Conservation (phyloP, 2,329 filamentous ascomycete species). For the Chaetoscypha palmicola region DNA sequence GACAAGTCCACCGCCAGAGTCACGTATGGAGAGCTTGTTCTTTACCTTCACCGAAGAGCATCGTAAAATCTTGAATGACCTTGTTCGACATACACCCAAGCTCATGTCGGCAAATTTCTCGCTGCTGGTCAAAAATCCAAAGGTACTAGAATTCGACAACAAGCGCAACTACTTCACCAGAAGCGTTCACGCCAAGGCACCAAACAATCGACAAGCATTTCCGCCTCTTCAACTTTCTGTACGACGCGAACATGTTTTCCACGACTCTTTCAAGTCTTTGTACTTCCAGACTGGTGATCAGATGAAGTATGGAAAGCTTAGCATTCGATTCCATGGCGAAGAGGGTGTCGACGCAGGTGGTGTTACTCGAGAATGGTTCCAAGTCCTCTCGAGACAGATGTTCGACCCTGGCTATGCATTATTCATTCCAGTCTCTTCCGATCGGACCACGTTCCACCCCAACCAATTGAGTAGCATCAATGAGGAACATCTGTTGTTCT, state of each 20-base stretch:
- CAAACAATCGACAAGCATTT: slow-evolving; percentile 62
- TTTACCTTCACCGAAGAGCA: slow-evolving; percentile 98
- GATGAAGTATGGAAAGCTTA: slow-evolving; percentile 98
- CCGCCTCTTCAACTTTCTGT: slow-evolving; percentile 78
- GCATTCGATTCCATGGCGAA: slow-evolving; percentile 93
- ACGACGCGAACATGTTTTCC: slow-evolving; percentile 90
- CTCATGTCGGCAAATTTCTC: slow-evolving; percentile 98
- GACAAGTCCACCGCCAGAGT: slow-evolving; percentile 71
- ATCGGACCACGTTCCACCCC: slow-evolving; percentile 97
- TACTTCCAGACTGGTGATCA: slow-evolving; percentile 96
- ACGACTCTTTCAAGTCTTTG: slow-evolving; percentile 96
- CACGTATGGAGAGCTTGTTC: slow-evolving; percentile 81
- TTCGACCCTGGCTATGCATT: slow-evolving; percentile 97
- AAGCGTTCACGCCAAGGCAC: slow-evolving; percentile 71
- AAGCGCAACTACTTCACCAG: slow-evolving; percentile 99
- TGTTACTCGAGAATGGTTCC: slow-evolving; percentile 98
- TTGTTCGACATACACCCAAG: slow-evolving; percentile 93
- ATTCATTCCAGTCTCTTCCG: slow-evolving; percentile 93
- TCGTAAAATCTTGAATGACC: slow-evolving; percentile 93
- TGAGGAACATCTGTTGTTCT: slow-evolving; percentile 92
- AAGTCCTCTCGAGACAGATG: slow-evolving; percentile 94
- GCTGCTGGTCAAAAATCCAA: slow-evolving; percentile 93
- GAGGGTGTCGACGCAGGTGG: slow-evolving; percentile 97
- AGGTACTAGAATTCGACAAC: slow-evolving; percentile 98
- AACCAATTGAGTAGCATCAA: slow-evolving; percentile 93